Evolutionary conservation across 164 flowering plant species (phyloP).

Genomic region (Amborella trichopoda): DNA sequence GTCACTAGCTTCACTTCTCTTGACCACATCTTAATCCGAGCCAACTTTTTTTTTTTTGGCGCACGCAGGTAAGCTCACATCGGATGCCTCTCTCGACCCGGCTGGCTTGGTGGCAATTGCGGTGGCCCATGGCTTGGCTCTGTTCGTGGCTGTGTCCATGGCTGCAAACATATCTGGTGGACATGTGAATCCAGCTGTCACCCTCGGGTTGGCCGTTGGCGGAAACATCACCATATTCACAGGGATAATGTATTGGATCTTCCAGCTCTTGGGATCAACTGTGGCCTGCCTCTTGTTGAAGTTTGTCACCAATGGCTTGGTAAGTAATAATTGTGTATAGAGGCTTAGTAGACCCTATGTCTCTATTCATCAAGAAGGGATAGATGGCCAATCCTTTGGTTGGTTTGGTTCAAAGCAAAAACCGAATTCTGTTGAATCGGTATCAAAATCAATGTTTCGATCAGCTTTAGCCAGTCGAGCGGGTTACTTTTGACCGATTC

Average conservation of each 20-base stretch:
- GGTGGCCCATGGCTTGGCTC: not conserved
- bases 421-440: not conserved
- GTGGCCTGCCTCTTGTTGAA: conserved; percentile 1
- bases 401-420: too few relatives aligned
- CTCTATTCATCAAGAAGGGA: too few relatives aligned
- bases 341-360: not conserved
- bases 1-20: too few relatives aligned
- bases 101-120: not conserved
- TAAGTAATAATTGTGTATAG: not conserved
- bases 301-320: not conserved
- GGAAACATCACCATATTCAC: conserved; percentile 1
- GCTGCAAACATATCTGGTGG: conserved; percentile 2
- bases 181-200: conserved; percentile 4
- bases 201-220: conserved; percentile 1
- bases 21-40: too few relatives aligned
- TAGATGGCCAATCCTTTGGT: too few relatives aligned
- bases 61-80: not conserved
- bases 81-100: not conserved
- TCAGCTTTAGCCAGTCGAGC: not conserved
- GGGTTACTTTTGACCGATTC: too few relatives aligned
- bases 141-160: not conserved
- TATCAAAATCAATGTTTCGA: not conserved
- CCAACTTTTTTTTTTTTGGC: too few relatives aligned
- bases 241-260: conserved; percentile 1
- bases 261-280: conserved; percentile 2